Percentiles rank a stretch among this genome's conserved stretches.
Evolutionary conservation across 139 green algal genomes (phyloP).

Genomic region (Edaphochlamys debaryana): DNA sequence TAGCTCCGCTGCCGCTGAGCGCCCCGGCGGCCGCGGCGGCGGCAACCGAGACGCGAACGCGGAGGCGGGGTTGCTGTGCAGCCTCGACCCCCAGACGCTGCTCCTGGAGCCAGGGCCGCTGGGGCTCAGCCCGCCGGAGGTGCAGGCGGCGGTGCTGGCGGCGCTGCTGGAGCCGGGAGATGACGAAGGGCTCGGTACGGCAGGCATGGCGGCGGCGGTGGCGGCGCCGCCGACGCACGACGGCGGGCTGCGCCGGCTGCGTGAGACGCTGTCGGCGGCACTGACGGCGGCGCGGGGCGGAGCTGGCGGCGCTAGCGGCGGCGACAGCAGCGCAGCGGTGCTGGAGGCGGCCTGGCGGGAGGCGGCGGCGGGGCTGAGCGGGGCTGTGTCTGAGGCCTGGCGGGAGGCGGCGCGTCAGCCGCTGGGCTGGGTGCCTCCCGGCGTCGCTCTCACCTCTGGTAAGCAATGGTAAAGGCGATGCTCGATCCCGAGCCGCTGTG

Average conservation of each 20-base stretch:
- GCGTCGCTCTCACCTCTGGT: neutral
- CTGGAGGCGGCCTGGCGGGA: neutral
- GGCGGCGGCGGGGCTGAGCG: neutral
- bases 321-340: neutral
- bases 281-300: neutral
- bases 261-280: neutral
- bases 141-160: neutral
- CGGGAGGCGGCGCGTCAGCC: neutral
- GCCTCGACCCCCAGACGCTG: neutral
- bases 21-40: neutral
- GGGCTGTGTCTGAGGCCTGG: neutral
- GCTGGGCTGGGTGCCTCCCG: neutral
- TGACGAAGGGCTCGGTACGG: neutral
- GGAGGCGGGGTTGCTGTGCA: neutral
- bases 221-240: neutral
- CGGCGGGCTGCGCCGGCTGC: neutral
- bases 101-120: constrained; percentile 22
- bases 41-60: too few relatives aligned
- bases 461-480: neutral
- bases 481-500: too few relatives aligned
- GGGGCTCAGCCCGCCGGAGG: neutral
- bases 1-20: too few relatives aligned
- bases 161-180: constrained; percentile 1
- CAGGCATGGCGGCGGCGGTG: neutral
- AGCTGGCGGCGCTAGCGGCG: neutral